phyloP scores from a whole-genome alignment of 805 yeast genomes.

The Lipomyces sp. region DNA sequence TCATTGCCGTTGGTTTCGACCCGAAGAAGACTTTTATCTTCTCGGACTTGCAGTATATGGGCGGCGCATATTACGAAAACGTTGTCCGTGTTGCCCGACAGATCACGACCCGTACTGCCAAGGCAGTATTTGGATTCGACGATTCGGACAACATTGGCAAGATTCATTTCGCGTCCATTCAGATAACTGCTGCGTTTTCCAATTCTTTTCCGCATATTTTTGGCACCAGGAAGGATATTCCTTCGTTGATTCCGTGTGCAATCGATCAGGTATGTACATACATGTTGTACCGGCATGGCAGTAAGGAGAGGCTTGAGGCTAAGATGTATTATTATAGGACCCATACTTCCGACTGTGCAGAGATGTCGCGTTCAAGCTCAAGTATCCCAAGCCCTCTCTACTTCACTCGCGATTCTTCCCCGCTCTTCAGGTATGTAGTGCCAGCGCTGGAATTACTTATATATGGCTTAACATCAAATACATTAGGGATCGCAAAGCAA shows the following conservation, averaged over 20 bases:
- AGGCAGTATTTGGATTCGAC: constrained; percentile 93
- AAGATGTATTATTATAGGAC: constrained; percentile 50
- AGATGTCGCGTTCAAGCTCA: constrained; percentile 94
- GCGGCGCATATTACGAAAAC: constrained; percentile 90
- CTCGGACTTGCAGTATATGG: constrained; percentile 91
- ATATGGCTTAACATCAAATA: constrained; percentile 1
- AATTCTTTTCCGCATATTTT: constrained; percentile 93
- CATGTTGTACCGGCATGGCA: too few species aligned
- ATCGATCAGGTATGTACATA: constrained; percentile 68
- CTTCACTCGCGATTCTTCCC: constrained; percentile 97
- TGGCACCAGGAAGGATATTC: constrained; percentile 85
- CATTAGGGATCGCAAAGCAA: constrained; percentile 90
- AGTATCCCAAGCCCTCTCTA: constrained; percentile 87
- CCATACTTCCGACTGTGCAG: constrained; percentile 97
- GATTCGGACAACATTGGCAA: constrained; percentile 96
- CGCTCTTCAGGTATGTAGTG: constrained; percentile 52
- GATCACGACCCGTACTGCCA: constrained; percentile 96
- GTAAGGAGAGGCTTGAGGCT: neutral
- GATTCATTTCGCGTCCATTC: constrained; percentile 92
- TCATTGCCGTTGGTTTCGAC: constrained; percentile 91
- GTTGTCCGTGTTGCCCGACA: constrained; percentile 91
- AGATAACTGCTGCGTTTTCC: constrained; percentile 94
- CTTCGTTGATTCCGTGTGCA: constrained; percentile 97
- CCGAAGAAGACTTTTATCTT: constrained; percentile 94
- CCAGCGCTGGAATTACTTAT: neutral